Conservation (phyloP, 2,329 filamentous ascomycete genomes). For the Grosmannia clavigera region DNA sequence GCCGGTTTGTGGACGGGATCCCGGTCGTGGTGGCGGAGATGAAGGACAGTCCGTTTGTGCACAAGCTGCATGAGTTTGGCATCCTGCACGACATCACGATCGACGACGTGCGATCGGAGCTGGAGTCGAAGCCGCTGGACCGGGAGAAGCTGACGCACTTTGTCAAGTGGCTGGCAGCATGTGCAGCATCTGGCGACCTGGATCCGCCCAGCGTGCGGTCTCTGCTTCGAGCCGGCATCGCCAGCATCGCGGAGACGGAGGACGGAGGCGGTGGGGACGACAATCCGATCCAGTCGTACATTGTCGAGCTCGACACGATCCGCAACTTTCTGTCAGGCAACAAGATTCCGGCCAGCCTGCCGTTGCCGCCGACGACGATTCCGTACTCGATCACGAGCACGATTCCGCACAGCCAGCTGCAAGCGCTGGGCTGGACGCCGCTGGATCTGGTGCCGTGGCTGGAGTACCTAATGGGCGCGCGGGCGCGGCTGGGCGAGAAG, state of each 20-base stretch:
- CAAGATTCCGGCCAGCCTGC: slow-evolving; percentile 69
- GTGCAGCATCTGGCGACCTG: slow-evolving; percentile 59
- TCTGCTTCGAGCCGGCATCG: slow-evolving; percentile 71
- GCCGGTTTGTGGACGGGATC: slow-evolving; percentile 73
- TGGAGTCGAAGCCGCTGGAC: slow-evolving; percentile 70
- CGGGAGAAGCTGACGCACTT: slow-evolving; percentile 72
- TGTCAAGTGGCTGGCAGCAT: slow-evolving; percentile 69
- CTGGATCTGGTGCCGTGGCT: slow-evolving; percentile 81
- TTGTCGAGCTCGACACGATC: slow-evolving; percentile 69
- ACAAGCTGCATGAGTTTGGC: slow-evolving; percentile 70
- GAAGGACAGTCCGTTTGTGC: slow-evolving; percentile 61
- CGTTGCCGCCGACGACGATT: slow-evolving; percentile 69
- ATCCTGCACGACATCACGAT: slow-evolving; percentile 81
- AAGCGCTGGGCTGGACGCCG: slow-evolving; percentile 75
- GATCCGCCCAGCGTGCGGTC: slow-evolving; percentile 54
- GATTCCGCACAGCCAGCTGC: slow-evolving; percentile 54
- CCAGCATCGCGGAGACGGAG: slow-evolving; percentile 41
- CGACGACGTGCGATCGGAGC: slow-evolving; percentile 69
- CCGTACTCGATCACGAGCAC: slow-evolving; percentile 71
- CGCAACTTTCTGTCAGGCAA: slow-evolving; percentile 62
- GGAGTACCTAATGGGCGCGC: slow-evolving; percentile 61
- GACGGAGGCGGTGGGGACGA: slow-evolving; percentile 27
- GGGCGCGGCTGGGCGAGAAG: slow-evolving; percentile 44
- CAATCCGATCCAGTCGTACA: slow-evolving; percentile 25
- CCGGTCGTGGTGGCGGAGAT: slow-evolving; percentile 73